A percentile compares a stretch with the other conserved stretches of the same genome.
These are phyloP conservation scores for Apiospora koreana DNA, from an alignment of 2,329 filamentous ascomycete species.

Conservation along the genomic window DNA sequence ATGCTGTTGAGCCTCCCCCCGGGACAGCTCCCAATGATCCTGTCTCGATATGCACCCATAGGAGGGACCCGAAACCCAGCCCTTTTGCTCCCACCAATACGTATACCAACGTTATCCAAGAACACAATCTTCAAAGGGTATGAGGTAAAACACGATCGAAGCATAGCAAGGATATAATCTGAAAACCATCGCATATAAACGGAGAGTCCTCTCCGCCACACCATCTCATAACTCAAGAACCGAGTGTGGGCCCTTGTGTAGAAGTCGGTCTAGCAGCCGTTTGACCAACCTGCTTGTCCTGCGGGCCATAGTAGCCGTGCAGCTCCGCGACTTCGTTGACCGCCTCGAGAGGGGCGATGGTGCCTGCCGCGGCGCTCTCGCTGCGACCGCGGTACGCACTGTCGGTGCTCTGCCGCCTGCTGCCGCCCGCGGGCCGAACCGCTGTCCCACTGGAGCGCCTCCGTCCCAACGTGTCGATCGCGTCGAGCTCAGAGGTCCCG, in stretches of 20 bases:
- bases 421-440: conserved; percentile 16
- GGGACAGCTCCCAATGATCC: neutral
- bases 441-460: conserved; percentile 30
- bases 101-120: neutral
- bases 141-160: neutral
- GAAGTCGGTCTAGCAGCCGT: conserved; percentile 32
- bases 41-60: neutral
- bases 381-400: conserved; percentile 24
- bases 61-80: neutral
- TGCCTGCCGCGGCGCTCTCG: conserved; percentile 23
- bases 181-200: neutral
- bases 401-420: conserved; percentile 20
- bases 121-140: neutral
- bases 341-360: conserved; percentile 30
- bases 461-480: conserved; percentile 37
- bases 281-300: conserved; percentile 41
- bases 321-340: conserved; percentile 45
- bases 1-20: neutral
- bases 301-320: conserved; percentile 50
- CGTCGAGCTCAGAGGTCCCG: conserved; percentile 40
- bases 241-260: neutral
- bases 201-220: neutral
- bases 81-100: neutral
- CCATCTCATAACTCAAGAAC: neutral
- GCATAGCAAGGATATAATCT: neutral